Base-by-base conservation (phyloP, 768 basidiomycete species). In the Psilocybe sp. region DNA sequence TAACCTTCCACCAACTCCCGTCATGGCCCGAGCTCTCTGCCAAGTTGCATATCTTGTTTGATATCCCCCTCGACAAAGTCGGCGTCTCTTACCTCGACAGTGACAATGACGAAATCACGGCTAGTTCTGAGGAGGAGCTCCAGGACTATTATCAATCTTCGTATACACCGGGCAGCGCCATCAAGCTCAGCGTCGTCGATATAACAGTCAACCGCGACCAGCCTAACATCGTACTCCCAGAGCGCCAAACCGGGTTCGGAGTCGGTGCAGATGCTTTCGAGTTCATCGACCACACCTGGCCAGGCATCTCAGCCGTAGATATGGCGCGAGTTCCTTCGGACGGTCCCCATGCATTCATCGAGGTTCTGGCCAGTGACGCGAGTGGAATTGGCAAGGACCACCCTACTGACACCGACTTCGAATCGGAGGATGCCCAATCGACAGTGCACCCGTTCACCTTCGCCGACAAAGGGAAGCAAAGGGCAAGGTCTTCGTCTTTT, bases 91-190 rank as follows among this genome's bases (percentile, higher is more conserved):
- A 92, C 64, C 52, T 84, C 43, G 90, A 92, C 64, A 62, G 64
- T 31, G 89, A 92, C 60, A 77, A 79, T 35, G 90, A 92, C 60
- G 80, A 85, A 52, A 81, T 92, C 53, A 91, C 89, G 10, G 72
- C 91, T 49, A 87, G 80, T 65, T 81, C 89, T 3, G 75, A 89
- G 47, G 83, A 84, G 32, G 90, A 92, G 64, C 78, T 92, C n/a
- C 75, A 77, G 47, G 88, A 91, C 51, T 88, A 78, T 62, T 90
- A 86, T 61, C 59, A 62, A 23, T 68, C 70, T 6, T 58, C 69
- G 50, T 48, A 66, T 55, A 54, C 52, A 16, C 49, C 59, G 39
- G 62, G 62, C 12, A 64, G 70, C 16, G 51, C 67, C 19, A 69
- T 85, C 67, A 87, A 81, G 66, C 80, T 92, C 57, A 67, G 66